Evolutionary conservation across 305 asterid genomes (phyloP).

Genomic region (Solanum hybrid): DNA sequence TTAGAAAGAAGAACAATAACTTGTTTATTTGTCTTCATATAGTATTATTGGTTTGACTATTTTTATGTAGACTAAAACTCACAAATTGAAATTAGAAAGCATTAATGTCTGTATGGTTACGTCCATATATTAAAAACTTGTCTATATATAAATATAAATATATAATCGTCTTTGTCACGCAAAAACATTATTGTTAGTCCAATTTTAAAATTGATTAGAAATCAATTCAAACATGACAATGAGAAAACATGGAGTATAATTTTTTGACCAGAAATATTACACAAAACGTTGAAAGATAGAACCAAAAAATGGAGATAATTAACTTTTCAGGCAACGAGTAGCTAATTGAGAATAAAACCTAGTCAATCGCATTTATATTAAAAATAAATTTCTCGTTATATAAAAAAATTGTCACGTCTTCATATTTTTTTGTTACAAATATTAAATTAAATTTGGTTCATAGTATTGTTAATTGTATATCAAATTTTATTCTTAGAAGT

Average conservation of each 20-base stretch:
- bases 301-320: neutral
- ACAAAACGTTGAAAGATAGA: neutral
- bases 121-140: neutral
- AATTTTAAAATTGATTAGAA: neutral
- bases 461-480: neutral
- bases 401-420: neutral
- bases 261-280: neutral
- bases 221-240: neutral
- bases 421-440: neutral
- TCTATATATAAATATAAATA: neutral
- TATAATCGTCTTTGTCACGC: neutral
- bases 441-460: neutral
- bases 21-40: slow-evolving; percentile 4
- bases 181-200: neutral
- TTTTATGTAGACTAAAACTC: neutral
- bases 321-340: neutral
- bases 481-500: neutral
- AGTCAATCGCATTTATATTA: neutral
- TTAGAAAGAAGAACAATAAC: neutral
- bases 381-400: neutral
- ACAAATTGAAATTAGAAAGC: neutral
- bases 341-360: neutral
- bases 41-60: neutral
- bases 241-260: neutral
- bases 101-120: neutral